Percentiles rank a stretch among this genome's conserved stretches.
Conservation (phyloP, 768 basidiomycete species). For the Pleurotus ostreatus region DNA sequence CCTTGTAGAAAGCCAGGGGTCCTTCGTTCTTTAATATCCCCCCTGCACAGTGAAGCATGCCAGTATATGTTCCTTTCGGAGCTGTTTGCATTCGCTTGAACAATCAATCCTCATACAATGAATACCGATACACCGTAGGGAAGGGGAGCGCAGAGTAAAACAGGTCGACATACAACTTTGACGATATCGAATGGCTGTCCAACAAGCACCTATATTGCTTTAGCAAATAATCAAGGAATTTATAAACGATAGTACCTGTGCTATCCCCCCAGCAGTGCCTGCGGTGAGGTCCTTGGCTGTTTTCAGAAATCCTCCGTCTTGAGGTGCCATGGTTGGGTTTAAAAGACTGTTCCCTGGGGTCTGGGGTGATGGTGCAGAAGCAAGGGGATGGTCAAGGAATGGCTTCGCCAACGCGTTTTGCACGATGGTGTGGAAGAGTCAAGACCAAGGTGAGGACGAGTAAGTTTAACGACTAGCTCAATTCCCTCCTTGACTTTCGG, state of each 20-base stretch:
- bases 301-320: constrained; percentile 40
- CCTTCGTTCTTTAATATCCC: constrained; percentile 90
- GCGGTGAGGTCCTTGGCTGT: constrained; percentile 85
- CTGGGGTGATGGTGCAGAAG: neutral
- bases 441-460: neutral
- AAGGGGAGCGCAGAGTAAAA: neutral
- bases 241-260: constrained; percentile 50
- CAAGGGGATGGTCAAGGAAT: neutral
- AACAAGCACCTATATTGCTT: constrained; percentile 61
- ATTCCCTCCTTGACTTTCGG: constrained; percentile 3
- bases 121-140: neutral
- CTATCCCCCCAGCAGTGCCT: constrained; percentile 88
- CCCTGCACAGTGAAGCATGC: constrained; percentile 87
- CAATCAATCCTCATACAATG: constrained; percentile 6
- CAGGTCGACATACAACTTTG: constrained; percentile 73
- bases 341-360: neutral
- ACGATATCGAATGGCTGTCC: constrained; percentile 97
- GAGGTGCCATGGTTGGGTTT: neutral
- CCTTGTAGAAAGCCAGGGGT: constrained; percentile 94
- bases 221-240: neutral
- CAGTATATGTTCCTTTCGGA: constrained; percentile 81
- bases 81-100: constrained; percentile 90
- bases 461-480: neutral
- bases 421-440: neutral
- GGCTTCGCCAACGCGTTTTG: neutral